Percentiles rank a stretch among this genome's conserved stretches.
These are phyloP conservation scores for Termitomyces heimii DNA, from an alignment of 768 basidiomycete genomes.

Conservation along the genomic window DNA sequence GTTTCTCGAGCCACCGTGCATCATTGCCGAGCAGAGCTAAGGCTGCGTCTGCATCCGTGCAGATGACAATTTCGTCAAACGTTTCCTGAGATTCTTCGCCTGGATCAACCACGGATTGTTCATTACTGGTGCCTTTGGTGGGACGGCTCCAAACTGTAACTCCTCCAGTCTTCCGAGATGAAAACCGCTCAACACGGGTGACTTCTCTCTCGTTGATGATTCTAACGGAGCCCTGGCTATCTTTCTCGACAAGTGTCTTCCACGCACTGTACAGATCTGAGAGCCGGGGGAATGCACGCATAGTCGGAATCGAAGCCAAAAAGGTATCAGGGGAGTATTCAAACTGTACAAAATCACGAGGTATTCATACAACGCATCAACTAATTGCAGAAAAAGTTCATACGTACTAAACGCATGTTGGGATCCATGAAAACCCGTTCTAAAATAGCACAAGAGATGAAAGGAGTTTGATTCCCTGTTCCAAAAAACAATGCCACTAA, in stretches of 20 bases:
- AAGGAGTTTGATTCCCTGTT: conserved; percentile 28
- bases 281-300: conserved; percentile 23
- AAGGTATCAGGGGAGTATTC: conserved; percentile 25
- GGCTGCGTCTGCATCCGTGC: conserved; percentile 22
- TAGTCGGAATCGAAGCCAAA: conserved; percentile 23
- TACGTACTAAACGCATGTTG: conserved; percentile 25
- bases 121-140: conserved; percentile 22
- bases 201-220: conserved; percentile 21
- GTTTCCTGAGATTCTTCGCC: conserved; percentile 19
- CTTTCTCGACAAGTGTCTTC: conserved; percentile 20
- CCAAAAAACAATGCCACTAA: conserved; percentile 27
- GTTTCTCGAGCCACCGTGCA: conserved; percentile 22
- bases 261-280: conserved; percentile 21
- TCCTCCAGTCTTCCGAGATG: conserved; percentile 13
- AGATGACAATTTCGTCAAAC: conserved; percentile 23
- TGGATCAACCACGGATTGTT: conserved; percentile 20
- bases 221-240: conserved; percentile 18
- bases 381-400: not conserved
- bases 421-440: conserved; percentile 28
- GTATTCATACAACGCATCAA: not conserved
- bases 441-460: conserved; percentile 25
- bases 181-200: conserved; percentile 18
- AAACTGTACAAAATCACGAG: conserved; percentile 13
- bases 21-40: conserved; percentile 19
- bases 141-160: conserved; percentile 21